Evolutionary conservation across 163 green algal genomes (phyloP), one percentile per base, ranked within the genome.

Genomic region (Prototheca cutis): DNA sequence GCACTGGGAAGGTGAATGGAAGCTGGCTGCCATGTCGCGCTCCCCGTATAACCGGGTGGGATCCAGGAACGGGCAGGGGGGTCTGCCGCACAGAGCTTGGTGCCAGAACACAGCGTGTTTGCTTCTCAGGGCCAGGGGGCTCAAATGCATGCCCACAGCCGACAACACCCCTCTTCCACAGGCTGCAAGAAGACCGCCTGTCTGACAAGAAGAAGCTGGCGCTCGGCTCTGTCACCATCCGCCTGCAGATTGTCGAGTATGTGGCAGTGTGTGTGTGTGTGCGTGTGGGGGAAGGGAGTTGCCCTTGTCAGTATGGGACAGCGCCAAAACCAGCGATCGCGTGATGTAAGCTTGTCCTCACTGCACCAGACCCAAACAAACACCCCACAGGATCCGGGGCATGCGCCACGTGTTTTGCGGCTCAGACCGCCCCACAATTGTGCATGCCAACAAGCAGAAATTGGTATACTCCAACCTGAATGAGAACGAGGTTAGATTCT

Each of bases 381-480:
- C n/a, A n/a, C n/a, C n/a, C n/a, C n/a, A n/a, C n/a, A 65, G 63
- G 40, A 51, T 27, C 21, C 56, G 79, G 19, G 78, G 76, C 29
- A 39, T 65, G 28, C 63, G 53, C 7, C 71, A 82, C 62, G 89
- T 97, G 17, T 97, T 99, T 82, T 90, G 90, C 10, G 85, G 83
- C 23, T 86, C 63, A 8, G 92, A 99, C 73, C 80, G 92, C 0
- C 92, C 92, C 25, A 95, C 92, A 18, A 80, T 99, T 48, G 89
- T 97, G 15, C 91, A 98, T 72, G 76, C 62, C 34, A 66, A 65
- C 66, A 94, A 92, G 74, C 83, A 79, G 36, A 97, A 97, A 76
- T 79, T 99, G 27, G 61, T 97, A 21, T 97, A 93, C 76, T 91
- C 77, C 61, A 96, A 95, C 66, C 80, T 99, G 3, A 98, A 99